Evolutionary conservation across 2,329 filamentous ascomycete species (phyloP).

Genomic region (Thelonectria blattea): DNA sequence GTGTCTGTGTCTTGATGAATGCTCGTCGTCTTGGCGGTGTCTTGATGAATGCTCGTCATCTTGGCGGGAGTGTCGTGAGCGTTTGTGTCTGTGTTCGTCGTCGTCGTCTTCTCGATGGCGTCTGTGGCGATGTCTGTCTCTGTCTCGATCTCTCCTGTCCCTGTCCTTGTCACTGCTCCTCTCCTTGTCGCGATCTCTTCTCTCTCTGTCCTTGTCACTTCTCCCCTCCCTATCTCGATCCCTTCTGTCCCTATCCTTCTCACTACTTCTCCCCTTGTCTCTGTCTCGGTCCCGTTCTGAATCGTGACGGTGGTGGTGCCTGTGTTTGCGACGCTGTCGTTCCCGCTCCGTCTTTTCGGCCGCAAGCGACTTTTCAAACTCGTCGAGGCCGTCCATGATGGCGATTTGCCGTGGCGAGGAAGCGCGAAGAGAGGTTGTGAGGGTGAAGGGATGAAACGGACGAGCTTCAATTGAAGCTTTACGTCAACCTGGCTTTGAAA

Average conservation of each 20-base stretch:
- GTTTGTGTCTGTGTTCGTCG: conserved; percentile 66
- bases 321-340: conserved; percentile 51
- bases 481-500: conserved; percentile 12
- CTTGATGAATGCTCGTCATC: conserved; percentile 54
- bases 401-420: background rate
- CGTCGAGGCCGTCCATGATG: conserved; percentile 62
- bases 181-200: conserved; percentile 38
- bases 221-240: conserved; percentile 29
- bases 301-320: conserved; percentile 54
- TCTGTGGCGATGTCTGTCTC: conserved; percentile 40
- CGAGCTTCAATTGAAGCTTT: conserved; percentile 8
- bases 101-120: conserved; percentile 49
- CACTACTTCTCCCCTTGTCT: conserved; percentile 27
- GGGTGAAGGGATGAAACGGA: background rate
- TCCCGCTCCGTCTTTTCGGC: conserved; percentile 63
- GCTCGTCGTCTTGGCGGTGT: too few relatives aligned
- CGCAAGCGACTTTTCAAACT: conserved; percentile 80
- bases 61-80: conserved; percentile 58
- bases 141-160: conserved; percentile 7
- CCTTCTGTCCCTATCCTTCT: conserved; percentile 39
- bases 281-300: conserved; percentile 35
- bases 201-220: background rate
- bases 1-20: conserved; percentile 44
- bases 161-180: background rate
- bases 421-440: background rate